phyloP scores from a whole-genome alignment of 176 grass and related monocot species.

The Oryza nivara region DNA sequence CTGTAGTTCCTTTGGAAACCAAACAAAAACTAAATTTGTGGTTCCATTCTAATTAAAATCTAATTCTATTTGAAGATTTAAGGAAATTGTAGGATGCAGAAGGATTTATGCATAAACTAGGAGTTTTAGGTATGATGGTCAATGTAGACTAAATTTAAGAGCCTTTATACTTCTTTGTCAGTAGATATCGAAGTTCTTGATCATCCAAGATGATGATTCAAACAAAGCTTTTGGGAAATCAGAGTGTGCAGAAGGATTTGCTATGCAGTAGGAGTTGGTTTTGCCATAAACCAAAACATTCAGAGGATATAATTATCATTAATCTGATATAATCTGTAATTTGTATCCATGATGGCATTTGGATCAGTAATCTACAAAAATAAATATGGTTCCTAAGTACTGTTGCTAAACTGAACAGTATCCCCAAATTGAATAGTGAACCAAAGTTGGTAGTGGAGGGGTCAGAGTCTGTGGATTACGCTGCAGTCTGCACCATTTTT shows the following conservation, averaged over 20 bases:
- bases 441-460: background rate
- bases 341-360: background rate
- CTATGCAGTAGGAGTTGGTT: background rate
- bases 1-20: background rate
- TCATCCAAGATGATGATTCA: background rate
- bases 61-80: background rate
- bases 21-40: background rate
- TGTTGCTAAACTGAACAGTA: background rate
- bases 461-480: background rate
- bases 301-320: background rate
- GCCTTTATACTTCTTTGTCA: background rate
- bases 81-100: background rate
- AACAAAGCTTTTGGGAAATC: background rate
- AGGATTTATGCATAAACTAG: background rate
- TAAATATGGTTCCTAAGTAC: constrained; percentile 6
- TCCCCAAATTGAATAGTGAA: background rate
- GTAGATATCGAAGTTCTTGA: background rate
- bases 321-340: background rate
- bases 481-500: background rate
- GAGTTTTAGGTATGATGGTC: background rate
- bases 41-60: background rate
- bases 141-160: background rate
- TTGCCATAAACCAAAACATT: background rate
- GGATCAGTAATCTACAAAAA: background rate
- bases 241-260: background rate